Base-by-base conservation (phyloP, 1,139 yeast genomes). In the Taphrina betulina region DNA sequence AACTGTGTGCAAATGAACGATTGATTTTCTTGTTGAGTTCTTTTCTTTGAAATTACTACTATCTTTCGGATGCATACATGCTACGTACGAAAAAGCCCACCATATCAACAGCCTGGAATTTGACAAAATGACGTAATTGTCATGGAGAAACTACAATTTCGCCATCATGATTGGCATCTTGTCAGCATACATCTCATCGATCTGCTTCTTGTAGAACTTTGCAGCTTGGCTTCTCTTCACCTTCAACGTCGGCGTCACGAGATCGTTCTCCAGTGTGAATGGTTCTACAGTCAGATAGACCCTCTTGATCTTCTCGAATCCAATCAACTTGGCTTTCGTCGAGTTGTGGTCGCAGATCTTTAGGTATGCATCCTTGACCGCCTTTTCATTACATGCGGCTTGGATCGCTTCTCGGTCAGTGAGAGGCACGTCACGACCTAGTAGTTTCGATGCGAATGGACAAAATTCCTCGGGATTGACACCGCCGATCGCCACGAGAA, bases 221-320 rank as follows among this genome's bases (percentile, higher is more conserved):
- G 75, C 71, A 8, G 87, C 85, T 41, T 75, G 71, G 5, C 78
- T 77, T 64, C 95, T 74, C 71, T 81, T 83, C 61, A 84, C 76
- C 71, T 85, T 85, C 66, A 85, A 70, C 1, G 95, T 85, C 42
- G 94, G 94, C 3, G 95, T 85, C 41, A 85, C 70, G 12, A 81
- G 78, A 53, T 81, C 83, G 59, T 80, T 79, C 45, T 78, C 84
- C 29, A 80, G 69, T 28, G 77, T 80, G 67, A 85, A 76, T 1
- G 94, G 90, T 61, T 85, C 92, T 52, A 83, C 67, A 35, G 74
- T 81, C 53, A 83, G 72, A 41, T 69, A 68, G 22, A 82, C 67
- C 63, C 85, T 85, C 68, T 82, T 84, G 52, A 85, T 62, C 67
- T 77, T 79, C 67, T 85, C 94, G 65, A 82, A 85, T 0, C 76